Evolutionary conservation across 495 filamentous ascomycete genomes (phyloP), one percentile per base, ranked within the genome.

Genomic region (Durotheca rogersii): DNA sequence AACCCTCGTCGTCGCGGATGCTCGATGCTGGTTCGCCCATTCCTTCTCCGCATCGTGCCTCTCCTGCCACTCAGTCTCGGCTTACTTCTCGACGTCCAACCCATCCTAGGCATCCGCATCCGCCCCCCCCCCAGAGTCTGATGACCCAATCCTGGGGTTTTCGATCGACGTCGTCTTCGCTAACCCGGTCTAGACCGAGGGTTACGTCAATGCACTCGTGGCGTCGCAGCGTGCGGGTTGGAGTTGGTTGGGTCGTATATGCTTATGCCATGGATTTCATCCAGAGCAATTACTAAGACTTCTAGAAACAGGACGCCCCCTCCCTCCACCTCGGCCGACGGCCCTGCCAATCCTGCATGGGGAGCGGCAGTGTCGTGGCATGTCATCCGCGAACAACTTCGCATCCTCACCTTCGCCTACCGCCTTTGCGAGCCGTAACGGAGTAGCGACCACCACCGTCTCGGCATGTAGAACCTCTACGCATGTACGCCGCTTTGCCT

Each of bases 201-300:
- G 47, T 59, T 59, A 59, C 56, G 56, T 59, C 56, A 59, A 59
- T 21, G 14, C 9, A 11, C 12, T 47, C 34, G 16, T 10, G 25
- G 41, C 32, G 29, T 53, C 46, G 50, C 50, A 47, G 46, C 39
- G 10, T 53, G 21, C n/a, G 25, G 40, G 25, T 32, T 18, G 25
- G 33, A 19, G 6, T 36, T 48, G 45, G 35, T 50, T 56, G 52
- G 52, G 52, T 41, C 34, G 39, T 38, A 41, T 23, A 50, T 1
- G 35, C 29, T 46, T 41, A 27, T 17, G 21, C 10, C 39, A 49
- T 53, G 25, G 41, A 43, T 58, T 41, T 48, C 51, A 41, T 51
- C 45, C 25, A 53, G 53, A 49, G 49, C 53, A 45, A 53, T 58
- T 58, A 58, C 27, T 58, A 58, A 58, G 39, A 48, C 33, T 31